A percentile compares a stretch with the other conserved stretches of the same genome.
phyloP scores from a whole-genome alignment of 2,329 filamentous ascomycete genomes.

The Metarhizium humberi region DNA sequence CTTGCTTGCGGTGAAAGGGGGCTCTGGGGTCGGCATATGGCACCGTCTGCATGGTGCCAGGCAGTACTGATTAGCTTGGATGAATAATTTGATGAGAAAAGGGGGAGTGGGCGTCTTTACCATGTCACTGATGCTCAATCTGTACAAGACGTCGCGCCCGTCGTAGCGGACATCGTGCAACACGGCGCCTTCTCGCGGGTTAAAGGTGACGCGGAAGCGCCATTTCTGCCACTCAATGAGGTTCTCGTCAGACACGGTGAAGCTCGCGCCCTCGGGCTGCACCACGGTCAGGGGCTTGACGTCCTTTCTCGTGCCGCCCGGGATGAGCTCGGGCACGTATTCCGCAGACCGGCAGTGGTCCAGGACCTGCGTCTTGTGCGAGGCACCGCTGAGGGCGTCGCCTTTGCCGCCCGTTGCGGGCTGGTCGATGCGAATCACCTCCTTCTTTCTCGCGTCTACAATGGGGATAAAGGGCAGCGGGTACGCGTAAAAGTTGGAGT shows the following conservation, averaged over 20 bases:
- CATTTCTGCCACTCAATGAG: conserved; percentile 53
- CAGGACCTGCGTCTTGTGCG: conserved; percentile 11
- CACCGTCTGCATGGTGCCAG: conserved; percentile 26
- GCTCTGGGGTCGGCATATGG: conserved; percentile 53
- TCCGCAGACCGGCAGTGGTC: conserved; percentile 25
- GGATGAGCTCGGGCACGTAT: conserved; percentile 32
- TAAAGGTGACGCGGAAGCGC: conserved; percentile 60
- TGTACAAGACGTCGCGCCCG: conserved; percentile 42
- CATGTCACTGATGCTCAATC: conserved; percentile 61
- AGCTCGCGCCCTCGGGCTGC: conserved; percentile 28
- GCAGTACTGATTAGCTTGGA: neutral
- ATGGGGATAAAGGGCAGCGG: conserved; percentile 34
- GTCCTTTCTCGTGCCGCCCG: conserved; percentile 33
- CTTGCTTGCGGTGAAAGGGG: conserved; percentile 60
- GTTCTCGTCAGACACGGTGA: conserved; percentile 5
- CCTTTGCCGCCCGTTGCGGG: conserved; percentile 23
- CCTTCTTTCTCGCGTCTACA: conserved; percentile 18
- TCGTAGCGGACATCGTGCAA: conserved; percentile 62
- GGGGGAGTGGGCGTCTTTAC: conserved; percentile 18
- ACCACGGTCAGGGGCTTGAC: conserved; percentile 47
- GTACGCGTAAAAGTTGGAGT: neutral
- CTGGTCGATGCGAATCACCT: conserved; percentile 24
- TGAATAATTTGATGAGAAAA: too few species aligned
- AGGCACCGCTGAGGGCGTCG: conserved; percentile 14
- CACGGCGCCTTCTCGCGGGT: conserved; percentile 58